Base-by-base conservation (phyloP, 352 stramenopile genomes). In the Phytophthora pluvialis region DNA sequence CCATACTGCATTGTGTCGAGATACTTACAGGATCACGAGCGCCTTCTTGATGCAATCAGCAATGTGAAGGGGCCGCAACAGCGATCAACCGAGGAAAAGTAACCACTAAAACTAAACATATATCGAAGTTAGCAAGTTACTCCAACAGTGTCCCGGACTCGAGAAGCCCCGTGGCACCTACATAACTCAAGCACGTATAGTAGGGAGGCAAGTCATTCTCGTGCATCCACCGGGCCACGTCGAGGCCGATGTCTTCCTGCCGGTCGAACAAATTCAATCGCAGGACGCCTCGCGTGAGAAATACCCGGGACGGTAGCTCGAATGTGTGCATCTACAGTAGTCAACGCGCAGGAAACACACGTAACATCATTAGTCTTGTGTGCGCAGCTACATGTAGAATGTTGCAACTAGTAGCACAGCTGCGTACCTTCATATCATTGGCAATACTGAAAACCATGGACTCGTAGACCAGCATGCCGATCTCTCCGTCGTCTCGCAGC, bases 161-260 rank as follows among this genome's bases (percentile, higher is more conserved):
- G 7, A 75, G 47, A 6, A 75, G 56, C n/a, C 74, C 74, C 11
- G 67, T 73, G 12, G 64, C 78, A 39, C 77, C 73, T 47, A 93
- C 73, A 70, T 90, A 91, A 60, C 82, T 94, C 42, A 94, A 77
- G 31, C 86, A 94, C 57, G 78, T 87, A 53, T 91, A 94, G 56
- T 90, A 94, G 13, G 80, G 72, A 31, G 72, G 68, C 25, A 81
- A 63, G 28, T 88, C 52, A 64, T 86, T 75, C 38, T 75, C 67
- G 15, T 79, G 54, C 63, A 88, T 80, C 71, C 73, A 87, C 49
- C 60, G 75, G 3, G 66, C 72, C 43, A 88, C 67, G 39, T 89
- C 81, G 28, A 81, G 70, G 3, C 64, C 77, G 1, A 88, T 74
- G 18, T 78, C 75, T 46, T 90, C 77, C 38, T 91, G 71, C 21